A percentile compares a stretch with the other conserved stretches of the same genome.
These are phyloP conservation scores for Mucor ambiguus DNA, from an alignment of 371 early-diverging fungal genomes.

Conservation along the genomic window DNA sequence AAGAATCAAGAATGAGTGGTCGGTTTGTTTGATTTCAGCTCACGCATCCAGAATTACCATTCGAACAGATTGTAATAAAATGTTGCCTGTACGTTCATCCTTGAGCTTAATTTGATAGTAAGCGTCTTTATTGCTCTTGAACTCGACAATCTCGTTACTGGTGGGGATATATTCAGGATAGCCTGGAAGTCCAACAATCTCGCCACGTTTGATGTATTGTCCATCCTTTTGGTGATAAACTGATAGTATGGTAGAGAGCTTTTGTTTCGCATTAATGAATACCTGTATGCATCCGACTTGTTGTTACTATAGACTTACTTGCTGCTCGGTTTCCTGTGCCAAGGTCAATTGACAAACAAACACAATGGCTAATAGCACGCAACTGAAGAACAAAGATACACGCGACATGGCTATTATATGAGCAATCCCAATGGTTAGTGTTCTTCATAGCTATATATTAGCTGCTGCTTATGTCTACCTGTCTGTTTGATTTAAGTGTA, in stretches of 20 bases:
- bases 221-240: conserved; percentile 31
- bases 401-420: conserved; percentile 12
- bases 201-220: conserved; percentile 34
- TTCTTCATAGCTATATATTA: no score
- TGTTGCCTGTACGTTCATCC: conserved; percentile 28
- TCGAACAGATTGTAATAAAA: conserved; percentile 24
- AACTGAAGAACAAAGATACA: neutral
- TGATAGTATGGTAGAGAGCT: conserved; percentile 7
- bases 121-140: conserved; percentile 9
- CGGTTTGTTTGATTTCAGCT: neutral
- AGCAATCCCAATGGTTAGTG: neutral
- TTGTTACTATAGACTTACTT: neutral
- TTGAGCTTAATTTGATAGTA: conserved; percentile 35
- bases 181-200: conserved; percentile 27
- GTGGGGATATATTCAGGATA: conserved; percentile 24
- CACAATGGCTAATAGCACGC: neutral
- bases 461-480: neutral
- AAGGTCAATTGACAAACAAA: neutral
- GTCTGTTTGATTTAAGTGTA: neutral
- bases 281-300: neutral
- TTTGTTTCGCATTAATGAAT: neutral
- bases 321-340: conserved; percentile 7
- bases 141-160: conserved; percentile 23
- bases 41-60: conserved; percentile 15
- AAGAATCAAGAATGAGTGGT: neutral